Base-by-base conservation (phyloP, 1,284 basidiomycete genomes). In the Trichosporon sp. region DNA sequence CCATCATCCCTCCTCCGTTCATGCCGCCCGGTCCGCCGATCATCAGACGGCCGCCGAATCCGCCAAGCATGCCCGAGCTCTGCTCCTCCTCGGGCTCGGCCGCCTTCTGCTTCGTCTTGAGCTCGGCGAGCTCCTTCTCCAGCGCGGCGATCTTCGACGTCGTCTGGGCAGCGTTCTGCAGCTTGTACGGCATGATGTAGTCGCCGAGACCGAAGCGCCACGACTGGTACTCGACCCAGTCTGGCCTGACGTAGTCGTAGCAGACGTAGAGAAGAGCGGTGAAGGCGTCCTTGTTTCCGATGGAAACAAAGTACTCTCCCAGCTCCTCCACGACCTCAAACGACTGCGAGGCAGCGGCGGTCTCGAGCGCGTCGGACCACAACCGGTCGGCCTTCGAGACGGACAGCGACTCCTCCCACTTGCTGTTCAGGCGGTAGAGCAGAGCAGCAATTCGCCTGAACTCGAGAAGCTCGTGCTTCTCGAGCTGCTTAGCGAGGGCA, bases 271-370 rank as follows among this genome's bases (percentile, higher is more conserved):
- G 88, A 77, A 92, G 88, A 1, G 94, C 94, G 0, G 94, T 91
- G 84, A 97, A 98, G 84, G 94, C 96, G 84, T 99, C 97, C 86
- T 95, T 96, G 88, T 96, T 97, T 51, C 97, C 97, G 75, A 99
- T 97, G 82, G 94, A 92, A 75, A 98, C 94, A 80, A 95, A 96
- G 86, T 96, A 99, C 8, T 90, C 90, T 21, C 98, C 87, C 16
- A 99, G 87, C 71, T 98, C 97, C 84, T 99, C 96, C 2, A 94
- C 92, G 43, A 98, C 92, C 70, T 95, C 92, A 6, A 88, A 90
- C 32, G 89, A 90, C 48, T 81, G 87, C 6, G 93, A 96, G n/a
- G 88, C 87, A 0, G 96, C 91, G 1, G 96, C 94, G 0, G 96
- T 98, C 80, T 95, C 84, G 86, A 99, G 95, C 3, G 96, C 68